Evolutionary conservation across 768 basidiomycete species (phyloP).

Genomic region (Xerocomellus dryophilus): DNA sequence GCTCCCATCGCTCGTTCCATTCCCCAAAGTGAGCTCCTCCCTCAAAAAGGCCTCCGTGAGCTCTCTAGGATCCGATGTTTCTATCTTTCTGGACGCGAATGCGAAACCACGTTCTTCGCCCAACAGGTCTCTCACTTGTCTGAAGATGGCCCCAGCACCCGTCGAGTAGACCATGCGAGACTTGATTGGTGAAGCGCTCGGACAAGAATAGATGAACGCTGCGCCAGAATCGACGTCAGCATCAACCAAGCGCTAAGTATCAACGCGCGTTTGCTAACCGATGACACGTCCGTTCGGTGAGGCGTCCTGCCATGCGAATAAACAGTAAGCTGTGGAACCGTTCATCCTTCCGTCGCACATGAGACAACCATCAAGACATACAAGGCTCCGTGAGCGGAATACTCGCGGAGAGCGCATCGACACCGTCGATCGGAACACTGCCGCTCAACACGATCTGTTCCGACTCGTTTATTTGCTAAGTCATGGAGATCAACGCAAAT

Average conservation of each 20-base stretch:
- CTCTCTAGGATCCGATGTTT: slow-evolving; percentile 79
- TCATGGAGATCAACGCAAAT: background rate
- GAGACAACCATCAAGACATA: slow-evolving; percentile 18
- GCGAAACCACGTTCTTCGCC: slow-evolving; percentile 39
- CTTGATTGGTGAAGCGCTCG: slow-evolving; percentile 74
- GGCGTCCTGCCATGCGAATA: slow-evolving; percentile 63
- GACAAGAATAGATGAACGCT: slow-evolving; percentile 95
- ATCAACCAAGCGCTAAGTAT: background rate
- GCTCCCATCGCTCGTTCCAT: slow-evolving; percentile 2
- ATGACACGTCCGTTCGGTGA: slow-evolving; percentile 52
- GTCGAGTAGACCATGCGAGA: slow-evolving; percentile 88
- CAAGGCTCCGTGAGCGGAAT: slow-evolving; percentile 62
- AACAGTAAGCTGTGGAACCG: slow-evolving; percentile 45
- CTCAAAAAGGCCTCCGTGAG: slow-evolving; percentile 62
- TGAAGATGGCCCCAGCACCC: slow-evolving; percentile 54
- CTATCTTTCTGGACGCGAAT: slow-evolving; percentile 62
- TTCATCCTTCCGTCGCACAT: background rate
- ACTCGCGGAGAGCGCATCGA: slow-evolving; percentile 43
- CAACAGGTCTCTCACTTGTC: slow-evolving; percentile 52
- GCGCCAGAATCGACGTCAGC: slow-evolving; percentile 5
- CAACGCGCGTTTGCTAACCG: slow-evolving; percentile 39
- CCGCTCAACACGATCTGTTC: slow-evolving; percentile 57
- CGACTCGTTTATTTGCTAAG: slow-evolving; percentile 62
- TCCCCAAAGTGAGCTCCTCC: slow-evolving; percentile 48
- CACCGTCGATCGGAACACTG: slow-evolving; percentile 37